Evolutionary conservation across 306 rosid species (phyloP).

Genomic region (Prunus davidiana): DNA sequence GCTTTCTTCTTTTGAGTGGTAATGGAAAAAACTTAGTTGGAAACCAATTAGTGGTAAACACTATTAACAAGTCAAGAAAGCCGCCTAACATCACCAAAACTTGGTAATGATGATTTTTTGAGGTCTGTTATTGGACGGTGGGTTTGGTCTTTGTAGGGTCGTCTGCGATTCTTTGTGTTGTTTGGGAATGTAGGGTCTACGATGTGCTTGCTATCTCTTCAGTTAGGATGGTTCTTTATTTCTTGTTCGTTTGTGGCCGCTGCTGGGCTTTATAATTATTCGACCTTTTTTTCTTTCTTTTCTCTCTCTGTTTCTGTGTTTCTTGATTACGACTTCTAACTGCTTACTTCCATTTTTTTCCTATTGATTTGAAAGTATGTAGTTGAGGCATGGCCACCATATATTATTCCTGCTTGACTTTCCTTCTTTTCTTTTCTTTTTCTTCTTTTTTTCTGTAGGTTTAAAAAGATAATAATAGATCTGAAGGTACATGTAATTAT

Average conservation of each 20-base stretch:
- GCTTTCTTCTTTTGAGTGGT: neutral
- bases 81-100: slow-evolving; percentile 35
- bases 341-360: slow-evolving; percentile 3
- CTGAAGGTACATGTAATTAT: neutral
- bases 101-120: slow-evolving; percentile 27
- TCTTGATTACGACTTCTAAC: slow-evolving; percentile 29
- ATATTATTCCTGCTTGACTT: neutral
- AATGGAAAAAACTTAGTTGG: neutral
- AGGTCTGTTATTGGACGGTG: slow-evolving; percentile 38
- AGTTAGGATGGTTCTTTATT: neutral
- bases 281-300: neutral
- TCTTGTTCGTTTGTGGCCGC: slow-evolving; percentile 27
- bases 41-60: slow-evolving; percentile 21
- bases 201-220: neutral
- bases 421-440: neutral
- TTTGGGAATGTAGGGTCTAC: slow-evolving; percentile 35
- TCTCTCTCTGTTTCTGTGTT: neutral
- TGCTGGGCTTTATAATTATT: slow-evolving; percentile 14
- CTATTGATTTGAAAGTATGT: slow-evolving; percentile 4
- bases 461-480: too few relatives aligned
- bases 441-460: too few relatives aligned
- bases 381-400: neutral
- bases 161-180: slow-evolving; percentile 20
- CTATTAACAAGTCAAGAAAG: slow-evolving; percentile 34
- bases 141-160: slow-evolving; percentile 44